These are phyloP conservation scores for Aaosphaeria arxii DNA, from an alignment of 2,329 filamentous ascomycete genomes.

Conservation along the genomic window DNA sequence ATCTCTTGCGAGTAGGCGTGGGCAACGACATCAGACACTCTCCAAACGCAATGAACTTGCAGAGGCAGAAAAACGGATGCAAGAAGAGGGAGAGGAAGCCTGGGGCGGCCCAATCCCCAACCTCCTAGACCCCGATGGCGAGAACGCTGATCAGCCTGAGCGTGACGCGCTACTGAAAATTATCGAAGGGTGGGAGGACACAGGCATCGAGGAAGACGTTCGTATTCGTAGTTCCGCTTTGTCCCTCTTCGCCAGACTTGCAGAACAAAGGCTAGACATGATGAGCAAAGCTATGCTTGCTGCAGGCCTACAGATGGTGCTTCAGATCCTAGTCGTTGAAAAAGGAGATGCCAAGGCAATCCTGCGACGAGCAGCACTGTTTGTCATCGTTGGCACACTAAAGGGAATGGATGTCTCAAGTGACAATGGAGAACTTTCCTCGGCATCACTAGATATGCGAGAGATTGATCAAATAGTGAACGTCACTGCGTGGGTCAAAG, in stretches of 20 bases:
- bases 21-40: constrained; percentile 58
- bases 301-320: constrained; percentile 59
- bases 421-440: constrained; percentile 32
- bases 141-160: constrained; percentile 35
- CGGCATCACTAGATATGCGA: constrained; percentile 54
- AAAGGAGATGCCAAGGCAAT: constrained; percentile 60
- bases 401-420: constrained; percentile 55
- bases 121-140: constrained; percentile 27
- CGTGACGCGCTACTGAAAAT: constrained; percentile 55
- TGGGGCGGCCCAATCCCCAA: constrained; percentile 53
- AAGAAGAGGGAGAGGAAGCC: constrained; percentile 49
- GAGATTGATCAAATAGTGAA: constrained; percentile 61
- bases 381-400: constrained; percentile 62
- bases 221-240: constrained; percentile 68
- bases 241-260: constrained; percentile 58
- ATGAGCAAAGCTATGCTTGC: constrained; percentile 36
- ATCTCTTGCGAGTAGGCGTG: constrained; percentile 62
- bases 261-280: constrained; percentile 55
- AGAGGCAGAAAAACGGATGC: constrained; percentile 48
- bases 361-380: constrained; percentile 62
- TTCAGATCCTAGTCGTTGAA: constrained; percentile 64
- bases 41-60: constrained; percentile 54
- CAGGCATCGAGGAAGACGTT: constrained; percentile 63
- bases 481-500: constrained; percentile 61
- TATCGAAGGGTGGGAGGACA: constrained; percentile 65